Evolutionary conservation across 768 basidiomycete genomes (phyloP).

Genomic region (Tulasnella sp.): DNA sequence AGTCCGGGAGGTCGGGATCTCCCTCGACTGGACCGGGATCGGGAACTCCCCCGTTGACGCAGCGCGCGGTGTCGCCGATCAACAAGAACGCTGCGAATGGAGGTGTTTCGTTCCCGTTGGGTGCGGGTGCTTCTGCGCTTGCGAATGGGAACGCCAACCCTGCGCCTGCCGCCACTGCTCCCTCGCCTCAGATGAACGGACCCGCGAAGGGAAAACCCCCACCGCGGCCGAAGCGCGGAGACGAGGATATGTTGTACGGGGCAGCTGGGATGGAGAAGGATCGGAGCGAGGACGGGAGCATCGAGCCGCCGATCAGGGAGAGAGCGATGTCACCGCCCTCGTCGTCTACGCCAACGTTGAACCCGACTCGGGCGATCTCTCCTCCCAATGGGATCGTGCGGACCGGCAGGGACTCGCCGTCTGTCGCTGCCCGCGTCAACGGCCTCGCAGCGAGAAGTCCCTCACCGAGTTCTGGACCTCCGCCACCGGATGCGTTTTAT

Average conservation of each 20-base stretch:
- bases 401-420: conserved; percentile 12
- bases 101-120: conserved; percentile 1
- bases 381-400: conserved; percentile 30
- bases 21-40: neutral
- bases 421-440: conserved; percentile 38
- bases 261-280: neutral
- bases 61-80: conserved; percentile 1
- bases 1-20: neutral
- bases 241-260: neutral
- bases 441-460: conserved; percentile 42
- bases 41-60: neutral
- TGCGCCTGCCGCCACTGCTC: neutral
- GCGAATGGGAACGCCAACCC: neutral
- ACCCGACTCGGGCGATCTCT: conserved; percentile 46
- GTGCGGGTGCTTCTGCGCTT: conserved; percentile 8
- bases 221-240: neutral
- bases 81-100: neutral
- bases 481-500: conserved; percentile 54
- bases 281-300: neutral
- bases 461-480: conserved; percentile 42
- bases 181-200: neutral
- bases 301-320: neutral
- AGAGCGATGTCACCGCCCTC: neutral
- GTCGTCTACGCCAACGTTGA: conserved; percentile 11
- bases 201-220: neutral